A percentile compares a stretch with the other conserved stretches of the same genome.
phyloP scores from a whole-genome alignment of 495 filamentous ascomycete species.

The Trichoderma virens region DNA sequence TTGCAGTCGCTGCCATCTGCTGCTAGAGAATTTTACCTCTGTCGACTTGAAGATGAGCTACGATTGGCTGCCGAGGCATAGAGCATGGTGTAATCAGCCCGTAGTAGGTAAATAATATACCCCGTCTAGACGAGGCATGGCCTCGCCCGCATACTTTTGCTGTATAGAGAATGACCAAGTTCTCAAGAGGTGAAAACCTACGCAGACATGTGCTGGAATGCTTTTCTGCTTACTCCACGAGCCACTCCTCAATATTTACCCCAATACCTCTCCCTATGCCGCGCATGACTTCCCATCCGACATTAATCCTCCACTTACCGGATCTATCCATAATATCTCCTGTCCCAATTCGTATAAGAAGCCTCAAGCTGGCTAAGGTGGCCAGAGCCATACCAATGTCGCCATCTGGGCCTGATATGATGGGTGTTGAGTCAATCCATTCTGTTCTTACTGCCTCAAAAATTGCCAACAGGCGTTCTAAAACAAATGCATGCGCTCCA shows the following conservation, averaged over 20 bases:
- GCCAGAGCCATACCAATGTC: constrained; percentile 66
- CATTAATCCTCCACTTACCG: constrained; percentile 65
- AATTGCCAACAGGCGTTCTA: constrained; percentile 84
- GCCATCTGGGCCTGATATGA: constrained; percentile 35
- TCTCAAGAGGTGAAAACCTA: no score
- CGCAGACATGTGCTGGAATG: neutral
- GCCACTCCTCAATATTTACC: constrained; percentile 64
- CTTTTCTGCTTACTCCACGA: constrained; percentile 43
- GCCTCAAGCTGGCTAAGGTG: constrained; percentile 68
- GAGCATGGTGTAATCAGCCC: neutral
- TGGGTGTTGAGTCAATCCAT: constrained; percentile 35
- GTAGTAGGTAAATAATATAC: neutral
- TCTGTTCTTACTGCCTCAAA: constrained; percentile 72
- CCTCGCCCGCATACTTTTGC: neutral
- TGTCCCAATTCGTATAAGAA: constrained; percentile 56
- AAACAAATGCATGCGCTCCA: constrained; percentile 68
- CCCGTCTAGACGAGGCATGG: neutral
- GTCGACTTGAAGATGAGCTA: constrained; percentile 67
- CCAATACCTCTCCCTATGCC: constrained; percentile 59
- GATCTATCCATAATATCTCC: constrained; percentile 55
- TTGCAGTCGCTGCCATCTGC: constrained; percentile 62
- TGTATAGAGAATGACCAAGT: neutral
- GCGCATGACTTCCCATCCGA: constrained; percentile 65
- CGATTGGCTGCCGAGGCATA: neutral
- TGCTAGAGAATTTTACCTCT: constrained; percentile 65